Conservation (phyloP, 2,329 filamentous ascomycete genomes). For the Exophiala mesophila region DNA sequence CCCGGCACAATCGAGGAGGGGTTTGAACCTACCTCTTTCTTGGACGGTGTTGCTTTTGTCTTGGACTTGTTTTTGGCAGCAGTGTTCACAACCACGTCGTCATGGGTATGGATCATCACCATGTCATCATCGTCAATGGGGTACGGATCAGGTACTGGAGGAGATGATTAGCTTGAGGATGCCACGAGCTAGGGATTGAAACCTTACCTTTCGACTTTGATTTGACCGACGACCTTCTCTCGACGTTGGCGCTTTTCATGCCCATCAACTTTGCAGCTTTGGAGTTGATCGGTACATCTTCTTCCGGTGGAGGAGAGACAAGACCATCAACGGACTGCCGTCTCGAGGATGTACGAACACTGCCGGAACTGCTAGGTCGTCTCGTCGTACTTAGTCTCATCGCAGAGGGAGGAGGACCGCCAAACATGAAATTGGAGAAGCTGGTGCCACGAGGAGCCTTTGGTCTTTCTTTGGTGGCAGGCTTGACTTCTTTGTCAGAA, state of each 20-base stretch:
- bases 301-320: conserved; percentile 68
- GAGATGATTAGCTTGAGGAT: too few relatives aligned
- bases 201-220: conserved; percentile 38
- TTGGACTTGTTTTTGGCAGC: conserved; percentile 32
- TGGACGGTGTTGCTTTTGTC: conserved; percentile 33
- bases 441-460: conserved; percentile 56
- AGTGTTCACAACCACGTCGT: conserved; percentile 28
- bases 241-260: conserved; percentile 45
- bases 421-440: conserved; percentile 60
- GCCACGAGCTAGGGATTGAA: too few relatives aligned
- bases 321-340: conserved; percentile 67
- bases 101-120: conserved; percentile 47
- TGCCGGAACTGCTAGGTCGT: conserved; percentile 52
- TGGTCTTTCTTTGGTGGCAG: conserved; percentile 45
- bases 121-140: conserved; percentile 61
- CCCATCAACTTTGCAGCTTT: conserved; percentile 79
- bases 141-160: conserved; percentile 51
- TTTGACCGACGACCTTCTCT: conserved; percentile 48
- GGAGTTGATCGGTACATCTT: conserved; percentile 58
- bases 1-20: conserved; percentile 14
- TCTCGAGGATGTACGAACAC: conserved; percentile 53
- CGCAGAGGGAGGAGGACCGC: conserved; percentile 55
- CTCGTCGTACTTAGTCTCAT: conserved; percentile 63
- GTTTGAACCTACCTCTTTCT: conserved; percentile 33
- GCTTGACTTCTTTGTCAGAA: conserved; percentile 64